Evolutionary conservation across 1,284 basidiomycete species (phyloP).

Genomic region (Apiotrichum akiyoshidainum): DNA sequence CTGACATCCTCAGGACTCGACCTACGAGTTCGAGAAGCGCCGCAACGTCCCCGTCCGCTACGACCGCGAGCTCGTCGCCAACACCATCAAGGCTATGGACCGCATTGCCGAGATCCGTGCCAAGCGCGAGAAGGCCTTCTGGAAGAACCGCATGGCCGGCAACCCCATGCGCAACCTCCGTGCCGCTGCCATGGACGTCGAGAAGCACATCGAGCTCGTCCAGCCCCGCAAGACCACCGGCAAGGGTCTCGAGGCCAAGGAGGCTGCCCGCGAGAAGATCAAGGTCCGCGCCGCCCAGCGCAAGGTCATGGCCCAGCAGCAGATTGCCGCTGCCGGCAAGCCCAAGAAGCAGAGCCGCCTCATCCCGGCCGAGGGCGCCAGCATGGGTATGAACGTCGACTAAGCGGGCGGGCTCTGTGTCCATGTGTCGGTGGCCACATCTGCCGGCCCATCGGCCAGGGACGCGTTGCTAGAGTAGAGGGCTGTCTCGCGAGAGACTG

Average conservation of each 20-base stretch:
- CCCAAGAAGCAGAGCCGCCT: slow-evolving; percentile 62
- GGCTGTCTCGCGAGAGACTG: not conserved
- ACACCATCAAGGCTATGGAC: slow-evolving; percentile 97
- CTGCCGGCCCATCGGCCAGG: not conserved
- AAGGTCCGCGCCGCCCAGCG: slow-evolving; percentile 65
- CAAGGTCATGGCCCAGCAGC: slow-evolving; percentile 48
- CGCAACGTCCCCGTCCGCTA: slow-evolving; percentile 97
- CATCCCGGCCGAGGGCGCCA: slow-evolving; percentile 54
- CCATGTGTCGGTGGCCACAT: not conserved
- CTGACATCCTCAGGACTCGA: slow-evolving; percentile 72
- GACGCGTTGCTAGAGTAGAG: not conserved
- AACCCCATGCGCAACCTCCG: slow-evolving; percentile 51
- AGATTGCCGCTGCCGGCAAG: slow-evolving; percentile 54
- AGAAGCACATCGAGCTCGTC: slow-evolving; percentile 63
- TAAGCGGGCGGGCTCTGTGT: not conserved
- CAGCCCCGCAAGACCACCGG: slow-evolving; percentile 59
- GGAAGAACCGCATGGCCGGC: slow-evolving; percentile 86
- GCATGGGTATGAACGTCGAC: slow-evolving; percentile 44
- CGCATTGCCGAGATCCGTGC: slow-evolving; percentile 89
- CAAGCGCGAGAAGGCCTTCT: slow-evolving; percentile 93
- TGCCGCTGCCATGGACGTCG: slow-evolving; percentile 56
- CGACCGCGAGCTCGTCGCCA: slow-evolving; percentile 87
- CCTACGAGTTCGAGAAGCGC: slow-evolving; percentile 98
- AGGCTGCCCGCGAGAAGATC: slow-evolving; percentile 68
- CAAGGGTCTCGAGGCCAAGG: slow-evolving; percentile 42